A percentile compares a stretch with the other conserved stretches of the same genome.
phyloP scores from a whole-genome alignment of 257 asterid genomes.

The Forsythia suspensa region DNA sequence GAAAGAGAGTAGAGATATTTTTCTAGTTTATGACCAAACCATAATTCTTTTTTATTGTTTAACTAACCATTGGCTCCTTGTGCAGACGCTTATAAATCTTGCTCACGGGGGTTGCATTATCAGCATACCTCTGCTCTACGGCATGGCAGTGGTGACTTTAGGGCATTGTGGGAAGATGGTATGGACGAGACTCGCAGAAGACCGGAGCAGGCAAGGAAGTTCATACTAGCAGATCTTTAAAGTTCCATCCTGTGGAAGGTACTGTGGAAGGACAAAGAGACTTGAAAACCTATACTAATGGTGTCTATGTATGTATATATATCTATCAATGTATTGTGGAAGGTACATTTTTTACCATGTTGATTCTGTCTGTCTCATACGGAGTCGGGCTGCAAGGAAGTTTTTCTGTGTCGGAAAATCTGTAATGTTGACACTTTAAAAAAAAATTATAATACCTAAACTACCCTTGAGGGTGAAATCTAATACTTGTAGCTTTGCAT shows the following conservation, averaged over 20 bases:
- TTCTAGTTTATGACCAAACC: not conserved
- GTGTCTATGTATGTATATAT: not conserved
- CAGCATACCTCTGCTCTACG: constrained; percentile 78
- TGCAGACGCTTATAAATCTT: constrained; percentile 79
- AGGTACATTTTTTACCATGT: not conserved
- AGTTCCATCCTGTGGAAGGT: not conserved
- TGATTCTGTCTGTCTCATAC: not conserved
- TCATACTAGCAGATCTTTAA: constrained; percentile 21
- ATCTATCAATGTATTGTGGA: not conserved
- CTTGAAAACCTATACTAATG: not conserved
- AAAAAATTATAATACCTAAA: not conserved
- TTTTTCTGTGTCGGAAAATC: too few species aligned
- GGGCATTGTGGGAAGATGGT: constrained; percentile 68
- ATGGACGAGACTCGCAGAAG: constrained; percentile 63
- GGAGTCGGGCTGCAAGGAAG: not conserved
- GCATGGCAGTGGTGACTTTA: constrained; percentile 52
- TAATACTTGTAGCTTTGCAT: not conserved
- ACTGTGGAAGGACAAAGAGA: not conserved
- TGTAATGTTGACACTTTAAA: not conserved
- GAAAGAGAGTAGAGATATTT: constrained; percentile 1
- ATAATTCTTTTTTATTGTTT: not conserved
- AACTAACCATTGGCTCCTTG: constrained; percentile 22
- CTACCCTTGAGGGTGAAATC: too few species aligned
- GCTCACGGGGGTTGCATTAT: constrained; percentile 79
- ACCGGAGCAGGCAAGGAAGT: constrained; percentile 41